Conservation (phyloP, 768 basidiomycete species). For the Trametes gibbosa region DNA sequence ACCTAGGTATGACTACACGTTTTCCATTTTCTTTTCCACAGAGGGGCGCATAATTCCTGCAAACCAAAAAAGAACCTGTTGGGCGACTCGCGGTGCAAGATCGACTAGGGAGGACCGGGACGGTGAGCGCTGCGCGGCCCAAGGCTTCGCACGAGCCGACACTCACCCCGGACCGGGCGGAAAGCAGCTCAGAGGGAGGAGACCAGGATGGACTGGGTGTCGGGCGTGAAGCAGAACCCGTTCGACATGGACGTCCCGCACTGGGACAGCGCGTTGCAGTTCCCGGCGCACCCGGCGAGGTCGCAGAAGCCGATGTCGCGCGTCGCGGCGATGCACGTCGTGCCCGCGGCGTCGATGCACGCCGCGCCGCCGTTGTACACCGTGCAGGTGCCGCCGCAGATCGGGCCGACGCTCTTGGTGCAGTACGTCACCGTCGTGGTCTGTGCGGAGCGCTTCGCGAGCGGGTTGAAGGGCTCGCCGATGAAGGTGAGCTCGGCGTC, state of each 20-base stretch:
- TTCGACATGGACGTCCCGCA: slow-evolving; percentile 29
- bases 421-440: slow-evolving; percentile 33
- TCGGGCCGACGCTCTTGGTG: slow-evolving; percentile 16
- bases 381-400: slow-evolving; percentile 34
- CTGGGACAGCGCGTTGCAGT: slow-evolving; percentile 25
- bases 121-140: no score
- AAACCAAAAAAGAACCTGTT: no score
- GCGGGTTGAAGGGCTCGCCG: slow-evolving; percentile 19
- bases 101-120: no score
- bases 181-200: background rate
- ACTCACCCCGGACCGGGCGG: background rate
- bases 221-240: slow-evolving; percentile 32
- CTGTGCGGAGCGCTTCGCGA: slow-evolving; percentile 17
- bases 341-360: slow-evolving; percentile 30
- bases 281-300: slow-evolving; percentile 23
- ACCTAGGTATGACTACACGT: no score
- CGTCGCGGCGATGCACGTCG: slow-evolving; percentile 33
- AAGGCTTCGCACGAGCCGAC: no score
- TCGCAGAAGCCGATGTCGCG: slow-evolving; percentile 32
- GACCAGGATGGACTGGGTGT: slow-evolving; percentile 28
- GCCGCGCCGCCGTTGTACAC: slow-evolving; percentile 30
- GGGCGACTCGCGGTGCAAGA: no score
- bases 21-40: no score
- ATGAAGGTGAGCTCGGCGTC: background rate
- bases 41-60: no score